These are phyloP conservation scores for Fagopyrum tataricum DNA, from an alignment of 148 eudicot genomes.

Conservation along the genomic window DNA sequence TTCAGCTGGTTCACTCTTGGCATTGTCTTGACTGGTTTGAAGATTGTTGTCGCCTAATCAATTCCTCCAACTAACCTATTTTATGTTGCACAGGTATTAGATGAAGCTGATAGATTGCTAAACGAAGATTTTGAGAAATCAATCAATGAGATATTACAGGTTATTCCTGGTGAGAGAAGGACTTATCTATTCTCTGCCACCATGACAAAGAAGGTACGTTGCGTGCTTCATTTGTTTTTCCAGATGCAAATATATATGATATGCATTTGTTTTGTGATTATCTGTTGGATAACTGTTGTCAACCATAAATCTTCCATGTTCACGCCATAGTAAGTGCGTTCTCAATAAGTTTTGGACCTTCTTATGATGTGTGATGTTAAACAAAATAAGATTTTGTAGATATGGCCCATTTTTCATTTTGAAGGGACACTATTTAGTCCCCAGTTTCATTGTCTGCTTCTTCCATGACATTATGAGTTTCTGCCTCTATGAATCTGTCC, in stretches of 20 bases:
- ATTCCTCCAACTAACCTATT: not conserved
- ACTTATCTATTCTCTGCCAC: conserved; percentile 87
- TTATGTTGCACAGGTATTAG: conserved; percentile 51
- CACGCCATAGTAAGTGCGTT: too few species aligned
- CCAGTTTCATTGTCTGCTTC: too few species aligned
- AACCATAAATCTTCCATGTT: too few species aligned
- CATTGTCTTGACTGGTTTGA: not conserved
- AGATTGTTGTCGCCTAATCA: not conserved
- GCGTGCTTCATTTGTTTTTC: not conserved
- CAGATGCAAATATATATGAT: not conserved
- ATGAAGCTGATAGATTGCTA: conserved; percentile 89
- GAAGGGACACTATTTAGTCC: too few species aligned
- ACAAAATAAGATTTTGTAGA: too few species aligned
- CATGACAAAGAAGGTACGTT: conserved; percentile 74
- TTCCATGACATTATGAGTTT: too few species aligned
- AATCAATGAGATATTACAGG: conserved; percentile 61
- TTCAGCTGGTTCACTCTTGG: not conserved
- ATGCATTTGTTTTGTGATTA: not conserved
- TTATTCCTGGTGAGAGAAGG: conserved; percentile 65
- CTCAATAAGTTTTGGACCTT: too few species aligned
- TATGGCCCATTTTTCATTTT: too few species aligned
- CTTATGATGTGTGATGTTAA: too few species aligned
- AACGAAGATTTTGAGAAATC: conserved; percentile 81
- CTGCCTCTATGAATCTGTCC: not conserved
- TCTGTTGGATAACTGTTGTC: too few species aligned